Evolutionary conservation across 257 asterid genomes (phyloP), one percentile per base, ranked within the genome.

Genomic region (Misopates orontium): DNA sequence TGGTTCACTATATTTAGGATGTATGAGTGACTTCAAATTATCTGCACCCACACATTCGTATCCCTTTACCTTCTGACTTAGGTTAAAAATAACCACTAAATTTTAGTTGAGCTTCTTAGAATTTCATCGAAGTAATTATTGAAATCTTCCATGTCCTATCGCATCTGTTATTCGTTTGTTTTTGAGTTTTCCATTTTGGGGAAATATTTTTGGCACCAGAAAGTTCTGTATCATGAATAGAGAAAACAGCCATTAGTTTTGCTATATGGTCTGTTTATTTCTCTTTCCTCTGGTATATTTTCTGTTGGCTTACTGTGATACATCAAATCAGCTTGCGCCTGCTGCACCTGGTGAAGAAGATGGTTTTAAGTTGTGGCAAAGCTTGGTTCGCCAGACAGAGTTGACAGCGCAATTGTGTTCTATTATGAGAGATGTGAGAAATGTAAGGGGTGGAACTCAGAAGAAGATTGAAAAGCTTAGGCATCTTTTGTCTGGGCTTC

Each of bases 391-490:
- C 15, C 96, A 93, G 82, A 93, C 97, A 4, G 97, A 93, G 77
- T 77, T 93, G 86, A 90, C 96, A 50, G 99, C 96, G 8, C 96
- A 90, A 56, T 72, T 93, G 80, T 93, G 99, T 79, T 90, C 95
- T 16, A 87, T 93, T 76, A 93, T 77, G 95, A 87, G 91, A 68
- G 99, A 90, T 10, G 99, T 93, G 56, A 83, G 95, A 79, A 93
- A 93, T 82, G 95, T 90, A 51, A 87, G 87, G 50, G 96, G 98
- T 39, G 95, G 97, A 74, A 93, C 96, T 48, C 96, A 93, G 69
- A 93, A 86, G 89, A 93, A 90, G 77, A 93, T 90, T 59, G 99
- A 93, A 70, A 93, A 93, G 80, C 99, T 93, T 70, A 83, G 99
- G 77, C 99, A 93, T 53, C 99, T 93, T 67, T 84, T 93, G 18